Evolutionary conservation across 78 protist genomes (phyloP), one percentile per base, ranked within the genome.

Genomic region (slime mould (Dictyostelium discoideum)): DNA sequence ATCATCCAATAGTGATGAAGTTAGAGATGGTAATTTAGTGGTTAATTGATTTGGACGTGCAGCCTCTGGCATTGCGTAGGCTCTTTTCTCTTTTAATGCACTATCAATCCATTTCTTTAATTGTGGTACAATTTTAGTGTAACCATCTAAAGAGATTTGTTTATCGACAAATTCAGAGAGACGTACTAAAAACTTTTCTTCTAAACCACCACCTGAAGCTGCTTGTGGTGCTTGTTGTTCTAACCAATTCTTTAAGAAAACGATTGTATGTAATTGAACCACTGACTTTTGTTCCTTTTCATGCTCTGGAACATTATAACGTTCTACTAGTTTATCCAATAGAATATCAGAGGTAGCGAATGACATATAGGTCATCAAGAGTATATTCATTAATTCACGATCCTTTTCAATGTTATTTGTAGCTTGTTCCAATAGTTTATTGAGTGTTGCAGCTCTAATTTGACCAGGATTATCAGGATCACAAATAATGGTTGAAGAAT

Each of bases 161-260:
- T 48, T 29, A 9, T 80, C 87, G 14, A 92, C 86, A 50, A 92
- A 92, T 18, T 84, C 80, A 5, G 57, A 63, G 6, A 92, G 63
- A 40, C 96, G 63, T 26, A 84, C 96, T 10, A 92, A 54, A 79
- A 92, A 86, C 46, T 85, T 85, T 29, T 92, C 96, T 50, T 92
- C 92, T 11, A 92, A 54, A 29, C 92, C 96, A 92, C 92, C 96
- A 32, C 96, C 92, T 8, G 85, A 73, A 2, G 95, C 95, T 5
- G 95, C 95, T 39, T 90, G 95, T 48, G 95, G 95, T 44, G 95
- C 80, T 85, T 95, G 97, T 72, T 87, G 87, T 63, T 89, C 92
- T 10, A 95, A n/a, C 97, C 97, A 95, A 42, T 87, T 89, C 84
- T 86, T 80, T 22, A 95, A 14, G 37, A 95, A 87, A 8, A 90